Evolutionary conservation across 1,284 basidiomycete species (phyloP).

Genomic region (Grifola frondosa): DNA sequence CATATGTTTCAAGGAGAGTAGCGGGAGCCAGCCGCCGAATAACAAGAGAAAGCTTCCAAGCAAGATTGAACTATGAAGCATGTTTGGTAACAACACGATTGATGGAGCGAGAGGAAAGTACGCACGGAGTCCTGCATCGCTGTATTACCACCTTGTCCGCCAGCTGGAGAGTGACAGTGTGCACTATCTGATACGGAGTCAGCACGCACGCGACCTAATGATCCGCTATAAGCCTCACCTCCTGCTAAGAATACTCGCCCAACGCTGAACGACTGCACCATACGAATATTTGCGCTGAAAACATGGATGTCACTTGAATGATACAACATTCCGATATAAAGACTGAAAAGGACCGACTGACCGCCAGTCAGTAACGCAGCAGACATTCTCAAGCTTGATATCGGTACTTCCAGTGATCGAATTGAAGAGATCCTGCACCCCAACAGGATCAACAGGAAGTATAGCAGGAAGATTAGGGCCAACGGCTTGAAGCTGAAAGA

Average conservation of each 20-base stretch:
- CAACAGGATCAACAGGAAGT: constrained; percentile 13
- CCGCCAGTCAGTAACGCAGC: not conserved
- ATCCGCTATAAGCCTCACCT: constrained; percentile 25
- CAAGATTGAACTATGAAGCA: constrained; percentile 33
- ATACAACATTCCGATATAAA: not conserved
- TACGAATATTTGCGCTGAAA: constrained; percentile 35
- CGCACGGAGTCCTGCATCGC: constrained; percentile 27
- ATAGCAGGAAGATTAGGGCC: too few relatives aligned
- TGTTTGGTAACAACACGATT: too few relatives aligned
- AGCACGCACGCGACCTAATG: not conserved
- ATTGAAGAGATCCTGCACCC: constrained; percentile 1
- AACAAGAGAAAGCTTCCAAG: constrained; percentile 34
- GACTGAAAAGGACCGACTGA: too few relatives aligned
- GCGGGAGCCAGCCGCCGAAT: constrained; percentile 24
- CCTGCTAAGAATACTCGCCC: constrained; percentile 37
- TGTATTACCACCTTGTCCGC: constrained; percentile 31
- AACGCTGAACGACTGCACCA: constrained; percentile 34
- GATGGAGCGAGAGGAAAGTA: too few relatives aligned
- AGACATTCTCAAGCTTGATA: not conserved
- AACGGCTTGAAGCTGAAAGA: too few relatives aligned
- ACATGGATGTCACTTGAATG: not conserved
- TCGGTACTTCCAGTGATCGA: not conserved
- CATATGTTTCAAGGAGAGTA: constrained; percentile 25
- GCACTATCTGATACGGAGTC: constrained; percentile 20
- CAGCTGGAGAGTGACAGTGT: constrained; percentile 32